Base-by-base conservation (phyloP, 2,329 filamentous ascomycete genomes). In the Ascochyta koolunga region DNA sequence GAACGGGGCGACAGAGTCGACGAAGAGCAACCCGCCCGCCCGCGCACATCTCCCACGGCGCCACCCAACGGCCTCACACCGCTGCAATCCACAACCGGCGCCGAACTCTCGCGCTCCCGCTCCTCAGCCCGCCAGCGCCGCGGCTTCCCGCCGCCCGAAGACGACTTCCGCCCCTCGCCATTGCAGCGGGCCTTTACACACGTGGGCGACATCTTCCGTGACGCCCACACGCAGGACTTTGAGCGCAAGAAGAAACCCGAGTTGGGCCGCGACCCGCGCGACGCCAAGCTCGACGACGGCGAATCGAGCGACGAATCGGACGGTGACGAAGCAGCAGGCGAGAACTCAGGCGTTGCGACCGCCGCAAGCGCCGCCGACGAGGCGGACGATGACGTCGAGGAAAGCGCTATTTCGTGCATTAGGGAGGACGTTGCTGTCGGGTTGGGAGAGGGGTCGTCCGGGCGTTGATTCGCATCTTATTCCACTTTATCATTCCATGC, bases 151-250 rank as follows among this genome's bases (percentile, higher is more conserved):
- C 32, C 32, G 9, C 19, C 29, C 44, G 54, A 62, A n/a, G 60
- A 63, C 25, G 58, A 58, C 0, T 60, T 58, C 35, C 59, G 59
- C 3, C 58, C 68, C 2, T 74, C 71, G 0, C 77, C 78, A 0
- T 49, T 79, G 2, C 64, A 74, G 22, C 61, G 74, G 19, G 79
- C 76, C 7, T 75, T 85, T 10, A 75, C 75, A n/a, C 77, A 82
- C 1, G 81, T 88, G 11, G 85, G 84, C 5, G 85, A 82, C 13
- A 86, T 92, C n/a, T 81, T 97, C 62, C 89, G 91, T 4, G 83
- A 88, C 57, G 93, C 93, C 5, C 95, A 98, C 72, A 89, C 85
- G 56, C 89, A 96, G 72, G 93, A 98, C 76, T 98, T 97, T 72
- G 90, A 96, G 76, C 89, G 95, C 78, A 89, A 86, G 72, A 83